Evolutionary conservation across 164 flowering plant genomes (phyloP), one percentile per base, ranked within the genome.

Genomic region (Nelumbo lutea): DNA sequence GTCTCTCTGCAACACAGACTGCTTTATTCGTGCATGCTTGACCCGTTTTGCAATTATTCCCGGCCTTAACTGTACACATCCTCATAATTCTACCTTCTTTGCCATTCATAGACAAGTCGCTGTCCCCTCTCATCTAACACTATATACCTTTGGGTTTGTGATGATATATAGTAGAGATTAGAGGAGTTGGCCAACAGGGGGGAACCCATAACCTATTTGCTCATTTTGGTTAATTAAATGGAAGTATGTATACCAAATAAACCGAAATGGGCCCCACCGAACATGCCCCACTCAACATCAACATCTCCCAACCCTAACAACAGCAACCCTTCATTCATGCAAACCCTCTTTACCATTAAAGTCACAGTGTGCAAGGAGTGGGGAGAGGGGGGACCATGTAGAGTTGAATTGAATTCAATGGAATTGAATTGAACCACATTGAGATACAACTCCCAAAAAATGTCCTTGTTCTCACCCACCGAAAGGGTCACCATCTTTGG

Each of bases 41-140:
- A 70, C 82, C 77, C 70, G 73, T 80, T 77, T 75, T 72, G 83
- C 80, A 77, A 80, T 79, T 79, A 79, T 82, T 82, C 86, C 66
- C 61, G 41, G 38, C 77, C 69, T 66, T 71, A 73, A 62, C 71
- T 68, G 75, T 71, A 71, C 76, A 53, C 70, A 61, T 66, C 76
- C 64, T 74, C 73, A 76, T 77, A 80, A 77, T 72, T 79, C 79
- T 65, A 15, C 75, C 65, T 68, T 71, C 73, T 53, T 77, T 75
- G 68, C 80, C 70, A 72, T 67, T 66, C 64, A 58, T 67, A 62
- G 82, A 75, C 80, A 39, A 62, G 85, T 82, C 87, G 8, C 78
- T 73, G 13, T 83, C 85, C 55, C 56, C 38, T 47, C 50, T 71
- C 74, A 50, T 69, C 73, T 46, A 55, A 55, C n/a, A 42, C 60